Conservation (phyloP, 2,329 filamentous ascomycete genomes). For the Fusarium pseudograminearum region DNA sequence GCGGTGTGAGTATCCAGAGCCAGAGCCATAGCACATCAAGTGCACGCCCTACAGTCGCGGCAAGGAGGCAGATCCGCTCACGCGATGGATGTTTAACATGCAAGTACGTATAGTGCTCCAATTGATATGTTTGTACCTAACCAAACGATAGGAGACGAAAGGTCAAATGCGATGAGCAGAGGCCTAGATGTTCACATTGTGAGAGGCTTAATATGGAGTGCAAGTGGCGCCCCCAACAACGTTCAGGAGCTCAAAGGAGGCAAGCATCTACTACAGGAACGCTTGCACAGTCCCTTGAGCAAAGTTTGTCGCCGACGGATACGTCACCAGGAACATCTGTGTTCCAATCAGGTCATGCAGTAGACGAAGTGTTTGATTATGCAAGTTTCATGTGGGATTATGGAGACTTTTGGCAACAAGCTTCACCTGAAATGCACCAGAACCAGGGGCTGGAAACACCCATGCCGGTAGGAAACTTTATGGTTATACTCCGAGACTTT, state of each 20-base stretch:
- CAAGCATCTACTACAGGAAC: slow-evolving; percentile 20
- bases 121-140: not conserved
- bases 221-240: slow-evolving; percentile 58
- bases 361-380: slow-evolving; percentile 61
- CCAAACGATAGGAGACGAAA: slow-evolving; percentile 56
- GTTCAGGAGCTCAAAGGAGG: slow-evolving; percentile 40
- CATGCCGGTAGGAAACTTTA: slow-evolving; percentile 32
- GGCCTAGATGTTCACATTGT: slow-evolving; percentile 64
- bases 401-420: slow-evolving; percentile 52
- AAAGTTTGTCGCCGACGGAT: slow-evolving; percentile 48
- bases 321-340: slow-evolving; percentile 46
- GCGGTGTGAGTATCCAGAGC: slow-evolving; percentile 20
- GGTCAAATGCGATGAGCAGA: slow-evolving; percentile 64
- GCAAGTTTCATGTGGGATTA: slow-evolving; percentile 63
- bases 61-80: slow-evolving; percentile 45
- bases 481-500: not conserved
- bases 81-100: slow-evolving; percentile 57
- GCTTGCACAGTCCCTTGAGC: slow-evolving; percentile 24
- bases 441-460: slow-evolving; percentile 43
- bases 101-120: slow-evolving; percentile 50
- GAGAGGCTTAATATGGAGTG: slow-evolving; percentile 65
- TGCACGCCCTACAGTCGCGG: slow-evolving; percentile 28
- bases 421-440: slow-evolving; percentile 44
- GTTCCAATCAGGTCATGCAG: slow-evolving; percentile 49
- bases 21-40: slow-evolving; percentile 14